Conservation (phyloP, 2,329 filamentous ascomycete genomes). For the Onygenales sp. region DNA sequence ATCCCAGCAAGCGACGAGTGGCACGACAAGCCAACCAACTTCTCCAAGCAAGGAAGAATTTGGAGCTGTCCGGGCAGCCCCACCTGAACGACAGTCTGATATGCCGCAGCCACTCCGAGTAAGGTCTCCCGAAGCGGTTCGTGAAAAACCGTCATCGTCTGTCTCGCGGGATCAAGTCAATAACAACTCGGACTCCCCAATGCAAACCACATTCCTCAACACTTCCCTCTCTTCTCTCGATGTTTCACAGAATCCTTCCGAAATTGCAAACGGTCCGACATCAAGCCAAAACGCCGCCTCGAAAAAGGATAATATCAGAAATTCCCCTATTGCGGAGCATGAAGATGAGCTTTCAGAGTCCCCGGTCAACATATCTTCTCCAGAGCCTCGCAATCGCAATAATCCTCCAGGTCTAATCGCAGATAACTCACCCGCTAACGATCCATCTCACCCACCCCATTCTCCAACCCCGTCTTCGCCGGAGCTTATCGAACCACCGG, state of each 20-base stretch:
- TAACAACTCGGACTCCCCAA: slow-evolving; percentile 3
- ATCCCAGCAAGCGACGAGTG: slow-evolving; percentile 23
- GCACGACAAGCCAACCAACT: slow-evolving; percentile 15
- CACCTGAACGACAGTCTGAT: slow-evolving; percentile 23
- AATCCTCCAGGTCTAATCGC: slow-evolving; percentile 57
- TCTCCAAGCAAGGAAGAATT: slow-evolving; percentile 14
- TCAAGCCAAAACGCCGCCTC: background rate
- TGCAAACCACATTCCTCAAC: slow-evolving; percentile 5
- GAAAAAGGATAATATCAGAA: background rate
- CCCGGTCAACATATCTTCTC: slow-evolving; percentile 55
- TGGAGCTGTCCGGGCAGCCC: slow-evolving; percentile 26
- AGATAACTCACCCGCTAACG: slow-evolving; percentile 47
- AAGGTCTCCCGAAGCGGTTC: slow-evolving; percentile 11
- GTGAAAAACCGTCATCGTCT: background rate
- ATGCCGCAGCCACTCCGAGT: slow-evolving; percentile 14
- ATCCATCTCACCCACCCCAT: slow-evolving; percentile 44
- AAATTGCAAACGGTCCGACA: slow-evolving; percentile 2
- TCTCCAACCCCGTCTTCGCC: slow-evolving; percentile 42
- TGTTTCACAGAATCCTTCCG: slow-evolving; percentile 14
- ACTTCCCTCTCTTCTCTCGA: slow-evolving; percentile 4
- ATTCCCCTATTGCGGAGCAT: slow-evolving; percentile 4
- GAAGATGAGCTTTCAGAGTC: slow-evolving; percentile 51
- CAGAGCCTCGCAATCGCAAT: slow-evolving; percentile 29
- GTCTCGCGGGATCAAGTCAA: background rate
- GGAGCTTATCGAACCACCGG: slow-evolving; percentile 17